Base-by-base conservation (phyloP, 2,329 filamentous ascomycete genomes). In the Madurella mycetomatis region DNA sequence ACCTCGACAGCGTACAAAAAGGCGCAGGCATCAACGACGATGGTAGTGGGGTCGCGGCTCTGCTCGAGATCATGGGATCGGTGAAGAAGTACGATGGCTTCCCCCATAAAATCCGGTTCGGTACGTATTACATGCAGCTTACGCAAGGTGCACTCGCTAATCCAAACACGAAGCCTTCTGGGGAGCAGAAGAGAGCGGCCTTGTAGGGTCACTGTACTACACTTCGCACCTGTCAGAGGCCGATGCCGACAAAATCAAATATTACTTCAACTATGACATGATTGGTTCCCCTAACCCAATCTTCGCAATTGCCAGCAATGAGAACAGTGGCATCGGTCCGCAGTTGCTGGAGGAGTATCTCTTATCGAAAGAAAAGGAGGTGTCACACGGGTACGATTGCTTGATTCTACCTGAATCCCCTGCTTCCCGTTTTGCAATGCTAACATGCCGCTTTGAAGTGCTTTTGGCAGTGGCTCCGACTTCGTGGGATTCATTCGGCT, bases 401-500 rank as follows among this genome's bases (percentile, higher is more conserved):
- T 11, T 63, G 60, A 1, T 64, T 63, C 4, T 58, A 61, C 1
- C 16, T 2, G 17, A 31, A 2, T 19, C 60, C 59, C 1, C 51
- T 69, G 0, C 66, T 60, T 11, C 72, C 76, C 25, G 4, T 25
- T 12, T 11, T 7, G 13, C 68, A 62, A 76, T 32, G 73, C 69
- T 39, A 64, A 70, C 54, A 71, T 70, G 56, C 73, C 70, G 56
- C 9, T 74, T 11, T 70, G 1, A 69, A 73, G 76, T n/a, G 72
- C 72, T 4, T 83, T 83, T 56, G 75, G 78, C 37, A 81, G 79
- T 2, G 77, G 82, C 46, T 82, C 76, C 8, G 83, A 86, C 63
- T 85, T 86, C 59, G 80, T 77, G 12, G 76, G 79, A 1, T 86
- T 86, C 72, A 71, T 81, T 34, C 71, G 79, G 40, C 70, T 76